phyloP scores from a whole-genome alignment of 257 asterid genomes.

The Scutellaria baicalensis region DNA sequence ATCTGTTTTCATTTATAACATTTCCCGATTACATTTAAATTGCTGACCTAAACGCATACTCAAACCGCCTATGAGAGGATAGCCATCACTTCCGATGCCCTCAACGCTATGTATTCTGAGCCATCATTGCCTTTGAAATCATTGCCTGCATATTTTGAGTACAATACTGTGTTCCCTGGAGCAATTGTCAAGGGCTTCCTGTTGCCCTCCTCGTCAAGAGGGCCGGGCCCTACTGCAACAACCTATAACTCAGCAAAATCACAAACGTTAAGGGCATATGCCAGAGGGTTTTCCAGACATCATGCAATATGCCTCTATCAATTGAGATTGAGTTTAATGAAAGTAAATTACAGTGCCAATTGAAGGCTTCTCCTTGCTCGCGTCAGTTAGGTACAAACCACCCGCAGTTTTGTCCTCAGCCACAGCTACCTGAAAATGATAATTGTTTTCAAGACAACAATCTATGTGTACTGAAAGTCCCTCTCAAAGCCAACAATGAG shows the following conservation, averaged over 20 bases:
- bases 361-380: slow-evolving; percentile 90
- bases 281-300: not conserved
- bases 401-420: slow-evolving; percentile 88
- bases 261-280: not conserved
- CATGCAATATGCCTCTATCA: not conserved
- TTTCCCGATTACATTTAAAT: not conserved
- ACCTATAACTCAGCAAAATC: slow-evolving; percentile 35
- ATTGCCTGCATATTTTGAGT: slow-evolving; percentile 86
- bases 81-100: slow-evolving; percentile 83
- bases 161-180: slow-evolving; percentile 70
- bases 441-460: not conserved
- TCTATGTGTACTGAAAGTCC: not conserved
- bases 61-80: slow-evolving; percentile 43
- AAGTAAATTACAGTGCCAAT: slow-evolving; percentile 61
- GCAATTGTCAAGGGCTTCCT: slow-evolving; percentile 64
- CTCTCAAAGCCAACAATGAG: not conserved
- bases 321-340: not conserved
- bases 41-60: not conserved
- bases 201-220: slow-evolving; percentile 74
- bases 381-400: slow-evolving; percentile 75
- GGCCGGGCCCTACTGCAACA: slow-evolving; percentile 86
- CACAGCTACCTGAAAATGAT: slow-evolving; percentile 56
- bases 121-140: slow-evolving; percentile 84
- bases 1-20: slow-evolving; percentile 6
- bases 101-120: slow-evolving; percentile 56